Evolutionary conservation across 1,284 basidiomycete genomes (phyloP), one percentile per base, ranked within the genome.

Genomic region (Leccinum subrobustum): DNA sequence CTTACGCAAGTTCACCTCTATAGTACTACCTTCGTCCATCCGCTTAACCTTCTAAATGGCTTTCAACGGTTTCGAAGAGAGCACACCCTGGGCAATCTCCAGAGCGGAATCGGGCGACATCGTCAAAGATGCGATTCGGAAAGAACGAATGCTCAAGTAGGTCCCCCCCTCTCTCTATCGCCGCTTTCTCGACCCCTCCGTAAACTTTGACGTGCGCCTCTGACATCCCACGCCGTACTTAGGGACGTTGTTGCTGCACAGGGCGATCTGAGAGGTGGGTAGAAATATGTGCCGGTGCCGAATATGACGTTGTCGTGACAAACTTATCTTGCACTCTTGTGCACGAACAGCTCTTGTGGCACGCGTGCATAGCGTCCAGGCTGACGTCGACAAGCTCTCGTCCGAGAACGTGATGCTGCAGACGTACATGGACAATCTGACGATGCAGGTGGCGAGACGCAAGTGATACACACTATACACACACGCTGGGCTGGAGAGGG

Each of bases 351-450:
- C 84, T 57, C 79, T 93, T 62, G 70, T 90, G 31, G 77, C 78
- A n/a, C 83, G 88, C 60, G 86, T 89, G 1, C 82, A 88, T 64
- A 74, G 77, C 20, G 86, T 90, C 4, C 88, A 93, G 73, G 80
- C 79, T 59, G 92, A 94, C 66, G 82, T 91, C 16, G 87, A 91
- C 62, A 92, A 91, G 72, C 79, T 93, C 20, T 77, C 80, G 2
- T 88, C 89, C 0, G 89, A 88, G 59, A 94, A 94, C 66, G 86
- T 88, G 63, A 93, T 87, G 4, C 75, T 94, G 59, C 92, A 94
- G 72, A 89, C 88, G 84, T 94, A 94, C 70, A 93, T 93, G 68
- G 91, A 94, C 72, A 94, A 94, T 67, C 71, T 94, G 64, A 93
- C 92, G 0, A 81, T 89, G 70, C 87, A 93, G 73, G 91, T 92